These are phyloP conservation scores for Streptanthus diversifolius DNA, from an alignment of 345 rosid genomes.

Conservation along the genomic window DNA sequence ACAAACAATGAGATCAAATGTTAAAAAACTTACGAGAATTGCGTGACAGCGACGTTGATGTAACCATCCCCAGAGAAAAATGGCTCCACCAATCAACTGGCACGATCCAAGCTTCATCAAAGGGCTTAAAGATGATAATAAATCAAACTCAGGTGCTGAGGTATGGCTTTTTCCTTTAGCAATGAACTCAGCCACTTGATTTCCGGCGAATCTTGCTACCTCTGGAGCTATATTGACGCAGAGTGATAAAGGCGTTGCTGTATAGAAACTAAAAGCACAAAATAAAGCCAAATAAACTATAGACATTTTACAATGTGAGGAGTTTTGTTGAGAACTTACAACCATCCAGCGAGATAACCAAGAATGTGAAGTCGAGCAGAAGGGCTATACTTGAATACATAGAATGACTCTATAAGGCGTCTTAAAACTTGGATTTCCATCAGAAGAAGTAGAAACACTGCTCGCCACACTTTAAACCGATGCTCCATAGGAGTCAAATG, in stretches of 20 bases:
- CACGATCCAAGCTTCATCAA: conserved; percentile 50
- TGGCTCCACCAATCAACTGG: conserved; percentile 56
- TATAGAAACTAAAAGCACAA: conserved; percentile 48
- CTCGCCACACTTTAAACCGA: conserved; percentile 45
- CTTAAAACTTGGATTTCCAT: conserved; percentile 70
- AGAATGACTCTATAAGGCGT: conserved; percentile 59
- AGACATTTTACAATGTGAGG: background rate
- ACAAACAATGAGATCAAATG: background rate
- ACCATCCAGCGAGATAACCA: conserved; percentile 54
- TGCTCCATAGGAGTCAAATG: conserved; percentile 38
- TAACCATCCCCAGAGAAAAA: conserved; percentile 73
- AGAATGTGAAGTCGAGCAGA: conserved; percentile 61
- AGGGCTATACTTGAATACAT: conserved; percentile 59
- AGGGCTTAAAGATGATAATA: conserved; percentile 40
- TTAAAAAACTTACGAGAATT: conserved; percentile 48
- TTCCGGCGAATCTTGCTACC: conserved; percentile 40
- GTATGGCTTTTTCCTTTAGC: conserved; percentile 41
- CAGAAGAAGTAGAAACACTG: conserved; percentile 57
- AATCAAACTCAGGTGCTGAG: conserved; percentile 32
- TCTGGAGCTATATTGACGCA: conserved; percentile 46
- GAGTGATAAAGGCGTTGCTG: conserved; percentile 56
- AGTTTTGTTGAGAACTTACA: conserved; percentile 45
- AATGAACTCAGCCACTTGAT: conserved; percentile 42
- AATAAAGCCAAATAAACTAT: background rate
- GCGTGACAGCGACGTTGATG: conserved; percentile 63